phyloP scores from a whole-genome alignment of 2,329 filamentous ascomycete genomes.

The Trichoderma semiorbis region DNA sequence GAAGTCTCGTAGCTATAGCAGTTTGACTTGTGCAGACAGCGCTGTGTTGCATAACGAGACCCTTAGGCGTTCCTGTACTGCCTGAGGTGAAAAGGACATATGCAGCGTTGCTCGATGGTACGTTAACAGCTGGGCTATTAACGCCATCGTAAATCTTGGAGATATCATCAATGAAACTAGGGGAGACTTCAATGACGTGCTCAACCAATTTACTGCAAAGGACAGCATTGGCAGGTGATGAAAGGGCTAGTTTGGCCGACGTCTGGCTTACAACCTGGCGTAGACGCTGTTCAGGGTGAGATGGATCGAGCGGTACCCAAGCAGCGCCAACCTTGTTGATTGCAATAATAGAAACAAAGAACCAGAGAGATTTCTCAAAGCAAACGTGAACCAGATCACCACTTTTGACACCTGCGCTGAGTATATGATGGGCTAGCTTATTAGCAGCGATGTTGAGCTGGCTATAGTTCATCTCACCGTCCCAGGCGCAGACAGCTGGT shows the following conservation, averaged over 20 bases:
- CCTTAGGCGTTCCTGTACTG: conserved; percentile 53
- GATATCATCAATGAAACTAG: not conserved
- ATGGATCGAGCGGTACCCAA: conserved; percentile 15
- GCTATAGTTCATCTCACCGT: conserved; percentile 22
- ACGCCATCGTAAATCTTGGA: not conserved
- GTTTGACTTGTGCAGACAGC: conserved; percentile 6
- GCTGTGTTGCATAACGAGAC: conserved; percentile 27
- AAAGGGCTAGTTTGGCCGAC: not conserved
- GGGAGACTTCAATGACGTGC: not conserved
- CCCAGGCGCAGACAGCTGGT: conserved; percentile 22
- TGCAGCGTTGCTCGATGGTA: not conserved
- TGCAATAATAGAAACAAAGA: conserved; percentile 25
- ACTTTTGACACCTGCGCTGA: conserved; percentile 22
- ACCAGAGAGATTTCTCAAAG: conserved; percentile 24
- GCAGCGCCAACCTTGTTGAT: conserved; percentile 28
- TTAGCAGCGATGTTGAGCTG: conserved; percentile 18
- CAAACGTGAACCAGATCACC: conserved; percentile 21
- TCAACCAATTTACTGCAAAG: not conserved
- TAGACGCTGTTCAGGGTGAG: not conserved
- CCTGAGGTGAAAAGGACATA: conserved; percentile 54
- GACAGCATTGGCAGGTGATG: not conserved
- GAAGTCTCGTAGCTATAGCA: not conserved
- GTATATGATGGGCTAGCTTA: not conserved
- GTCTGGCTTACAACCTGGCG: conserved; percentile 7
- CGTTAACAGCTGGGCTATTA: not conserved